Evolutionary conservation across 2,329 filamentous ascomycete species (phyloP).

Genomic region (Thelonectria olida): DNA sequence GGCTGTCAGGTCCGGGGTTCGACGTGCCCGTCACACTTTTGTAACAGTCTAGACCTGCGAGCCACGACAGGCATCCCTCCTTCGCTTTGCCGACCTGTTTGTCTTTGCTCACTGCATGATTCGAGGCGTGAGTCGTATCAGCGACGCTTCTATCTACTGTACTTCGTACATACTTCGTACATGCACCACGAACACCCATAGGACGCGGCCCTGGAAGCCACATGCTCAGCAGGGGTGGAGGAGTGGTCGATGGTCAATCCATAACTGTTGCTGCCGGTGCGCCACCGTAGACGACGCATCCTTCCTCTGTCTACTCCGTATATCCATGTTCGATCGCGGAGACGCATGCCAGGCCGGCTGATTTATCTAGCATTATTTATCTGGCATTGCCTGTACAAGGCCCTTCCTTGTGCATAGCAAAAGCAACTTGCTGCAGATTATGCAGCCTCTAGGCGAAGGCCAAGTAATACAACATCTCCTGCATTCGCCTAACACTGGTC

Average conservation of each 20-base stretch:
- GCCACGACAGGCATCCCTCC: background rate
- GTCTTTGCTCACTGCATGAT: background rate
- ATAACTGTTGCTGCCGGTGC: too few relatives aligned
- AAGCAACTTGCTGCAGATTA: background rate
- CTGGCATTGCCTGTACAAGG: slow-evolving; percentile 4
- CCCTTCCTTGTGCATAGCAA: background rate
- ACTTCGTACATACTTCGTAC: too few relatives aligned
- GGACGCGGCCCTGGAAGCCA: background rate
- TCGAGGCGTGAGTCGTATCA: background rate
- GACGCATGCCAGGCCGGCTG: background rate
- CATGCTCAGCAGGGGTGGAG: background rate
- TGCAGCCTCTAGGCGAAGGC: background rate
- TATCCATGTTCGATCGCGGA: slow-evolving; percentile 2
- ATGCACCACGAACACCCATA: background rate
- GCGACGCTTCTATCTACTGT: background rate
- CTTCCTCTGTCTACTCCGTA: background rate
- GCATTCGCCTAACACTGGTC: background rate
- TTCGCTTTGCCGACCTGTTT: background rate
- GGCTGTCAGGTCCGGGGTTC: slow-evolving; percentile 7
- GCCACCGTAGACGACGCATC: background rate
- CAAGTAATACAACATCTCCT: background rate
- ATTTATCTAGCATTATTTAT: slow-evolving; percentile 2
- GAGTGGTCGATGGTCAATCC: too few relatives aligned
- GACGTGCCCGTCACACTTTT: slow-evolving; percentile 1
- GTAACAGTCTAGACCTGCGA: slow-evolving; percentile 13